A percentile compares a stretch with the other conserved stretches of the same genome.
phyloP scores from a whole-genome alignment of 108 stramenopile species.

The Parmales sp. region DNA sequence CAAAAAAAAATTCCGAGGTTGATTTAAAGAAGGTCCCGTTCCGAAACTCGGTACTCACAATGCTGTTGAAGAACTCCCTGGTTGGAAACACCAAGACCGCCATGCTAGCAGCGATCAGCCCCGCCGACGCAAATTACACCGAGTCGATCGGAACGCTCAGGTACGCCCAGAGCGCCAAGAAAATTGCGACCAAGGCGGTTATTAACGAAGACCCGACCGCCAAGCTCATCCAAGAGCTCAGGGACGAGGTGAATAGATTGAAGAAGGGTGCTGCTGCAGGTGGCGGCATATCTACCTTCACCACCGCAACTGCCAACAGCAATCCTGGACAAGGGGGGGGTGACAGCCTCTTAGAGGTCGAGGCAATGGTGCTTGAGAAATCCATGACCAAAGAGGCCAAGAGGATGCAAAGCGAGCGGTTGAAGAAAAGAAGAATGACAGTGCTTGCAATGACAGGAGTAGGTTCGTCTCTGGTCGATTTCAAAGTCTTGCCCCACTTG shows the following conservation, averaged over 20 bases:
- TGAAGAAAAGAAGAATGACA: not conserved
- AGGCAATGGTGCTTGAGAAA: not conserved
- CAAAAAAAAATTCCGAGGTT: constrained; percentile 15
- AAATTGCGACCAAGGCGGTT: constrained; percentile 32
- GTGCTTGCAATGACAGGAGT: constrained; percentile 5
- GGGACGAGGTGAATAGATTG: constrained; percentile 28
- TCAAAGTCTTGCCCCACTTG: not conserved
- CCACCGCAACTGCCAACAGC: no score
- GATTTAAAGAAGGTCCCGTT: constrained; percentile 27
- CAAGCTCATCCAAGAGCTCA: constrained; percentile 22
- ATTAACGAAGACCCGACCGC: constrained; percentile 33
- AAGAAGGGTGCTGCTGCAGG: not conserved
- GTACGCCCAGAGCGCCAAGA: constrained; percentile 27
- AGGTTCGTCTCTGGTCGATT: not conserved
- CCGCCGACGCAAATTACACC: constrained; percentile 16
- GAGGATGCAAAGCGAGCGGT: not conserved
- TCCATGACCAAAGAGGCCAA: constrained; percentile 1
- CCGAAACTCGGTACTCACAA: constrained; percentile 46
- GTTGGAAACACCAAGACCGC: constrained; percentile 21
- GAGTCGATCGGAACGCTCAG: constrained; percentile 28
- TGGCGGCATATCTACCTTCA: no score
- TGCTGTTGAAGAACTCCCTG: constrained; percentile 31
- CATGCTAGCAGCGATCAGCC: constrained; percentile 31
- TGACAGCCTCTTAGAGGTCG: not conserved
- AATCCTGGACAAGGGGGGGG: no score